Percentiles rank a stretch among this genome's conserved stretches.
Evolutionary conservation across 371 early-diverging fungal genomes (phyloP).

Genomic region (Mucor sp.): DNA sequence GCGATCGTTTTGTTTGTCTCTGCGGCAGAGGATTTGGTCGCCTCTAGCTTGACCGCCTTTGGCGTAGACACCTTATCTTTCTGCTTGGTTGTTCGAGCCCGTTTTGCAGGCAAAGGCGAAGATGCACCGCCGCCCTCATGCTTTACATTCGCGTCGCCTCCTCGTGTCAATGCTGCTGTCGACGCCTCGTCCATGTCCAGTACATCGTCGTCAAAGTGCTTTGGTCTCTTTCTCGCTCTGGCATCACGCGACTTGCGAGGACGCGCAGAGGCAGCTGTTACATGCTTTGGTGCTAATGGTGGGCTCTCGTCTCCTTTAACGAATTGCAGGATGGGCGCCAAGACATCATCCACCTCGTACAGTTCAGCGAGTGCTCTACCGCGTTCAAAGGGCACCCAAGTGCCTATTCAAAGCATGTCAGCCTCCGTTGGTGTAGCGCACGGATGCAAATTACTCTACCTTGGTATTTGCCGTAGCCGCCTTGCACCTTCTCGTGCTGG

Average conservation of each 20-base stretch:
- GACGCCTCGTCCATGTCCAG: conserved; percentile 3
- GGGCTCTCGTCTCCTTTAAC: conserved; percentile 36
- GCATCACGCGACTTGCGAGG: conserved; percentile 36
- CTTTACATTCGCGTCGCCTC: neutral
- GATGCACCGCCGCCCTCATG: neutral
- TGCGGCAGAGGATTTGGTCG: neutral
- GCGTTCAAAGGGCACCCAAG: conserved; percentile 84
- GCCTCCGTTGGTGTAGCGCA: neutral
- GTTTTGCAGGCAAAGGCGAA: neutral
- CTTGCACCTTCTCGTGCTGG: conserved; percentile 89
- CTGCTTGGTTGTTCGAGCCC: neutral
- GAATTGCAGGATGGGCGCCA: conserved; percentile 27
- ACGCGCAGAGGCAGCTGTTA: conserved; percentile 17
- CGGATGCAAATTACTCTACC: conserved; percentile 65
- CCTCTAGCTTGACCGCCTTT: neutral
- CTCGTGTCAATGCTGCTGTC: neutral
- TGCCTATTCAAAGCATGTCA: conserved; percentile 36
- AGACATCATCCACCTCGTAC: conserved; percentile 36
- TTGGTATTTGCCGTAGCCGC: conserved; percentile 95
- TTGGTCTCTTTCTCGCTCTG: conserved; percentile 26
- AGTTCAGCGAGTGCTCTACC: conserved; percentile 69
- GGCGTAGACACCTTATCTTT: conserved; percentile 2
- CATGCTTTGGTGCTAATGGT: conserved; percentile 53
- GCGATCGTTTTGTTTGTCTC: neutral
- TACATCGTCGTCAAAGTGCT: conserved; percentile 28